phyloP scores from a whole-genome alignment of 139 green algal genomes.

The Chlamydomonas schloesseri region DNA sequence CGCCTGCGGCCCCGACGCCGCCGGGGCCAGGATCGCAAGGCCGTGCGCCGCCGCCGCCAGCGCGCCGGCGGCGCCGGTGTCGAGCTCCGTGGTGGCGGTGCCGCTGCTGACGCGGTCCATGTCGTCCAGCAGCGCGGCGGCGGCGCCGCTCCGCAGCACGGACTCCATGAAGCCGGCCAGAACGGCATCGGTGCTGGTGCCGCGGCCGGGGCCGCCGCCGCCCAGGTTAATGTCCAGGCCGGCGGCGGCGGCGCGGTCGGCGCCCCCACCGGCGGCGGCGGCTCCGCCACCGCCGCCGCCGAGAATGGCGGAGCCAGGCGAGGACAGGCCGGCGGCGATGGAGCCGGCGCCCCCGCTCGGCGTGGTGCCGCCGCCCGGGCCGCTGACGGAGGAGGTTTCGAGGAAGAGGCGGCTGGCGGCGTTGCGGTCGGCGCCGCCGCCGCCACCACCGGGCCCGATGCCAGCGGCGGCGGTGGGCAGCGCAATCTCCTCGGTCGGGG shows the following conservation, averaged over 20 bases:
- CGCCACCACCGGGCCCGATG: background rate
- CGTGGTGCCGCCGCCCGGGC: background rate
- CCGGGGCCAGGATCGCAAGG: background rate
- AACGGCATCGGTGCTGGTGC: background rate
- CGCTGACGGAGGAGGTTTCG: background rate
- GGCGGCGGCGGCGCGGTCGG: too few species aligned
- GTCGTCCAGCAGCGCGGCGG: background rate
- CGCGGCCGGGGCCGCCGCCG: too few species aligned
- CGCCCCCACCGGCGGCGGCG: too few species aligned
- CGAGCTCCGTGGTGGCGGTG: background rate
- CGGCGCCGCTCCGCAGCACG: constrained; percentile 11
- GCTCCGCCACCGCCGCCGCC: too few species aligned
- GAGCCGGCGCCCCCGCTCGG: too few species aligned
- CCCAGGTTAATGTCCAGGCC: too few species aligned
- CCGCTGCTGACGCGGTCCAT: background rate
- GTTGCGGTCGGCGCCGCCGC: background rate
- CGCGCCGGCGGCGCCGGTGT: background rate
- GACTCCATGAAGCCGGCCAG: constrained; percentile 34
- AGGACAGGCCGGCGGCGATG: too few species aligned
- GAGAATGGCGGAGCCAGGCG: too few species aligned
- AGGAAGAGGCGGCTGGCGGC: background rate
- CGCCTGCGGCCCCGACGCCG: background rate
- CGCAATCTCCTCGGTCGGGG: too few species aligned
- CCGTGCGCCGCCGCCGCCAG: background rate
- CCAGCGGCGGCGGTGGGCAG: too few species aligned